Evolutionary conservation across 2,329 filamentous ascomycete genomes (phyloP).

Genomic region (Tolypocladium guangdongense): DNA sequence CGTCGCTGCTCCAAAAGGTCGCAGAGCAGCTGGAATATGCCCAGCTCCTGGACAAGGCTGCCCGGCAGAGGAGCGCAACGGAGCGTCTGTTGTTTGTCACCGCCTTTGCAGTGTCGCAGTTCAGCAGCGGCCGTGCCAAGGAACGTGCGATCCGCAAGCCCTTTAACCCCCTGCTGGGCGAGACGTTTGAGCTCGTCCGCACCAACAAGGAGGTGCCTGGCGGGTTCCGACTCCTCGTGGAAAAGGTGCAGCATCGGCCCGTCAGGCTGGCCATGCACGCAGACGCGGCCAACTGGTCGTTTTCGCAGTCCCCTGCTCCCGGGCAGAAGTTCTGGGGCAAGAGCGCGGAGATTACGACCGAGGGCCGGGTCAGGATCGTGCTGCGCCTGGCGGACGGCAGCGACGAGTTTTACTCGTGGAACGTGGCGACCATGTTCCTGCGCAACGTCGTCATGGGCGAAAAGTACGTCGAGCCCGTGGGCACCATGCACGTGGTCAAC

Average conservation of each 20-base stretch:
- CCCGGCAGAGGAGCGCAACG: constrained; percentile 43
- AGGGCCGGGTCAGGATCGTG: constrained; percentile 71
- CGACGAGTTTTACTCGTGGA: constrained; percentile 84
- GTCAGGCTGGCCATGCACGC: constrained; percentile 90
- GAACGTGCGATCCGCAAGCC: constrained; percentile 91
- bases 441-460: constrained; percentile 96
- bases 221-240: constrained; percentile 83
- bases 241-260: constrained; percentile 89
- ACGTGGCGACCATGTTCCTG: constrained; percentile 76
- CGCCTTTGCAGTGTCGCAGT: constrained; percentile 81
- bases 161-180: constrained; percentile 92
- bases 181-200: constrained; percentile 87
- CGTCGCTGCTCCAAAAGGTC: constrained; percentile 75
- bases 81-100: constrained; percentile 77
- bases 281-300: constrained; percentile 74
- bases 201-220: constrained; percentile 61
- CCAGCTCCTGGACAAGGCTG: constrained; percentile 67
- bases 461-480: constrained; percentile 94
- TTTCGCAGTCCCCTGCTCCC: constrained; percentile 77
- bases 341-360: constrained; percentile 85
- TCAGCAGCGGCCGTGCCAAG: constrained; percentile 72
- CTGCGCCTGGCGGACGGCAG: constrained; percentile 54
- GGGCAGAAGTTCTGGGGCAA: constrained; percentile 99
- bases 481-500: constrained; percentile 75
- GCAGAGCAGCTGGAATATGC: constrained; percentile 91